phyloP scores from a whole-genome alignment of 2,329 filamentous ascomycete species.

The Cladosporium phlei region DNA sequence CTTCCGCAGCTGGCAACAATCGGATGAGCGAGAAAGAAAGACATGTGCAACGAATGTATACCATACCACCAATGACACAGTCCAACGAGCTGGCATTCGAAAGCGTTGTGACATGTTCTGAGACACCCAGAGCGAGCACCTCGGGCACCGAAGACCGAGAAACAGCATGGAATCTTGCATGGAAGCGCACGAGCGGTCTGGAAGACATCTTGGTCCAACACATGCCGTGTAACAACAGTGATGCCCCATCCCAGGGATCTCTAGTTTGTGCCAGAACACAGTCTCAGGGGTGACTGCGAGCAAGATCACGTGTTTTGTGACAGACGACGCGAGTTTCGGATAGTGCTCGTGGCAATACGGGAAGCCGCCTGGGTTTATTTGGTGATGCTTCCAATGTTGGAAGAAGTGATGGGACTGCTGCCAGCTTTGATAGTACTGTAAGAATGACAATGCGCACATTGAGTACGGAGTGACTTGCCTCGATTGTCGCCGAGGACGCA shows the following conservation, averaged over 20 bases:
- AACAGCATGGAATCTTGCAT: too few species aligned
- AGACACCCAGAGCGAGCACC: background rate
- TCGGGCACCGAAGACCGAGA: background rate
- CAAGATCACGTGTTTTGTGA: background rate
- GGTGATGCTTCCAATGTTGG: too few species aligned
- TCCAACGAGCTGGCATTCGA: too few species aligned
- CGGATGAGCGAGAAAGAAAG: too few species aligned
- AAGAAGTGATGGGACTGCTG: too few species aligned
- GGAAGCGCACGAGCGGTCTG: slow-evolving; percentile 7
- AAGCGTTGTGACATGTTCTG: background rate
- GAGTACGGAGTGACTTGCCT: too few species aligned
- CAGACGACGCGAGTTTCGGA: background rate
- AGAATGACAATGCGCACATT: too few species aligned
- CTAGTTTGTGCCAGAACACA: slow-evolving; percentile 14
- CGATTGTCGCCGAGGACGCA: slow-evolving; percentile 1
- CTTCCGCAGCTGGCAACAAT: too few species aligned
- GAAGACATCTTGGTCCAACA: background rate
- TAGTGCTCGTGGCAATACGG: too few species aligned
- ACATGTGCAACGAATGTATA: too few species aligned
- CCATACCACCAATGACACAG: too few species aligned
- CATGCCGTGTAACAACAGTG: slow-evolving; percentile 13
- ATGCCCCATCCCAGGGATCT: background rate
- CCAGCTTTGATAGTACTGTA: too few species aligned
- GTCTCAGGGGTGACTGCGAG: slow-evolving; percentile 13
- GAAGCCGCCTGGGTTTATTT: slow-evolving; percentile 5